Base-by-base conservation (phyloP, 2,329 filamentous ascomycete species). In the Aspergillus quadrilineatus region DNA sequence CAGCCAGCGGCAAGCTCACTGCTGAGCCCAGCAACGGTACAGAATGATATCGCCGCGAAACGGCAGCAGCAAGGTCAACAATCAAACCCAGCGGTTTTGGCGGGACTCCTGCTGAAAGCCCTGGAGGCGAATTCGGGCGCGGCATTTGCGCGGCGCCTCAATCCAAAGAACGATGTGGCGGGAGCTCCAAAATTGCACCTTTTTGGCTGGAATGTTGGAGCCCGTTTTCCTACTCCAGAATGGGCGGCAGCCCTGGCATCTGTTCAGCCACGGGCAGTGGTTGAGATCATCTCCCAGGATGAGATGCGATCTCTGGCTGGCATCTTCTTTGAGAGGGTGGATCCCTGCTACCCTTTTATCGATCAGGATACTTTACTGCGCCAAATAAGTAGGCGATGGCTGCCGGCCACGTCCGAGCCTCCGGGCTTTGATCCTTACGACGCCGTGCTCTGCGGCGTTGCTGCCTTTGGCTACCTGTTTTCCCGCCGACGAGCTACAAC, bases 121-220 rank as follows among this genome's bases (percentile, higher is more conserved):
- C 69, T 84, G 3, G 81, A 85, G 60, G 82, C 80, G 36, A 85
- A 85, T 58, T 84, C 82, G 0, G 82, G 81, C 0, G 79, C 82
- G 0, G 81, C 82, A 0, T 85, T 85, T 64, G 77, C 83, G 7
- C 71, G 81, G 53, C 75, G 77, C 22, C 69, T 85, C 36, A 82
- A 79, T 0, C 72, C 83, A 43, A 75, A 77, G 43, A 73, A 84
- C 17, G 82, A 85, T 63, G 79, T 81, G 0, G 77, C 77, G 4
- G 79, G 78, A 62, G 80, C 80, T 1, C 81, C 82, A 0, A 75
- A 79, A 46, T 71, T 84, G 53, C 79, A 82, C 60, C 75, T 82
- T 0, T 85, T 85, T 63, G 81, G 79, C 0, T 85, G 82, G 82
- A 85, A 85, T 62, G 67, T 78, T 12, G 75, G 72, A 1, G 62